A percentile compares a stretch with the other conserved stretches of the same genome.
These are phyloP conservation scores for Mycena leptocephala DNA, from an alignment of 768 basidiomycete genomes.

Conservation along the genomic window DNA sequence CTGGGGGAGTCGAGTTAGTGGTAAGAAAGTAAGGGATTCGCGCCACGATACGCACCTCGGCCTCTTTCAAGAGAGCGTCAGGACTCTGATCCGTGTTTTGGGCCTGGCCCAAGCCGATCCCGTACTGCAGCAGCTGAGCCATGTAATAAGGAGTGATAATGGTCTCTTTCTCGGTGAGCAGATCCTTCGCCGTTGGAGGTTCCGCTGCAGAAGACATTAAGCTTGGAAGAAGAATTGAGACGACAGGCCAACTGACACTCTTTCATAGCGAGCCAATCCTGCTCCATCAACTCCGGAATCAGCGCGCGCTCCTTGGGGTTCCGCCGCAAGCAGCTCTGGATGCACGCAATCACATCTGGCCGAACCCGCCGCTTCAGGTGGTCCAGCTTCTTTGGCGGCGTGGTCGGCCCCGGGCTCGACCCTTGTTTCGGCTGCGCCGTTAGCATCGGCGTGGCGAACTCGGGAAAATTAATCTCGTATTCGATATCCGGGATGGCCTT, in stretches of 20 bases:
- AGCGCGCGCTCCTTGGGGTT: conserved; percentile 88
- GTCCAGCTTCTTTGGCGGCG: conserved; percentile 73
- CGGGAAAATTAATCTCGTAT: conserved; percentile 88
- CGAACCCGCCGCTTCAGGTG: conserved; percentile 83
- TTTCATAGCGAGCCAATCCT: conserved; percentile 84
- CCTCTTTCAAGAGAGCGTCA: conserved; percentile 68
- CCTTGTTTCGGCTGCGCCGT: conserved; percentile 54
- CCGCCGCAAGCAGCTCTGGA: conserved; percentile 86
- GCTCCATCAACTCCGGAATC: conserved; percentile 89
- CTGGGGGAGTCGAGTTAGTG: conserved; percentile 47
- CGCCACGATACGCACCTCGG: conserved; percentile 62
- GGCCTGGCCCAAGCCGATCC: conserved; percentile 72
- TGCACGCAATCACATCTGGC: conserved; percentile 82
- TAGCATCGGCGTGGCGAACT: conserved; percentile 70
- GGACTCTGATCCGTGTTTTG: conserved; percentile 58
- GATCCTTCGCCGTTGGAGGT: conserved; percentile 53
- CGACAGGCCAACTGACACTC: conserved; percentile 60
- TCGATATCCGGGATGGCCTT: conserved; percentile 89
- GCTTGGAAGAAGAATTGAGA: neutral
- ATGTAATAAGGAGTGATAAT: conserved; percentile 88
- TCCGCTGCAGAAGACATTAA: conserved; percentile 39
- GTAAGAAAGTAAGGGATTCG: neutral
- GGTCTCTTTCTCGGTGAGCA: conserved; percentile 69
- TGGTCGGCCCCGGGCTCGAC: conserved; percentile 44
- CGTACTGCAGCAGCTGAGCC: conserved; percentile 81